phyloP scores from a whole-genome alignment of 2,329 filamentous ascomycete species.

The Aspergillus transmontanensis region DNA sequence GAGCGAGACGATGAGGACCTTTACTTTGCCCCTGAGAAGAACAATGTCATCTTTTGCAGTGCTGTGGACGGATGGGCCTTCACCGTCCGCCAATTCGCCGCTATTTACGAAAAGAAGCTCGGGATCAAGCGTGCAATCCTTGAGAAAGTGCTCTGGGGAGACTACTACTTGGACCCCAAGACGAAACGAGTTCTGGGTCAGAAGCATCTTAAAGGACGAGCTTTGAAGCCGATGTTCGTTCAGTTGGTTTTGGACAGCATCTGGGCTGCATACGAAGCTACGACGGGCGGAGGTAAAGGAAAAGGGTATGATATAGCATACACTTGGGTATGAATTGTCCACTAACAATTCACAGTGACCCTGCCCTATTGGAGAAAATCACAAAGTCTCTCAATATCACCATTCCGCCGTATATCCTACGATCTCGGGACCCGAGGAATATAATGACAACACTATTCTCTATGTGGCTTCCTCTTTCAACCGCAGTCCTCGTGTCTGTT shows the following conservation, averaged over 20 bases:
- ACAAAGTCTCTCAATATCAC: constrained; percentile 85
- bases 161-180: constrained; percentile 94
- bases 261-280: constrained; percentile 94
- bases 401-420: constrained; percentile 79
- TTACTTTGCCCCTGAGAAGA: constrained; percentile 97
- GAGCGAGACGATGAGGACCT: constrained; percentile 95
- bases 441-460: constrained; percentile 85
- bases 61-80: constrained; percentile 99
- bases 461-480: constrained; percentile 89
- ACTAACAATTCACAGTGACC: constrained; percentile 61
- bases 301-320: constrained; percentile 66
- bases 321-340: constrained; percentile 14
- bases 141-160: constrained; percentile 95
- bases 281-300: constrained; percentile 76
- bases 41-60: constrained; percentile 98
- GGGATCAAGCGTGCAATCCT: constrained; percentile 86
- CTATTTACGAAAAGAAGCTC: constrained; percentile 92
- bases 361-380: constrained; percentile 84
- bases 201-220: constrained; percentile 90
- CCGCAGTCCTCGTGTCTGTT: constrained; percentile 88
- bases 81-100: constrained; percentile 90
- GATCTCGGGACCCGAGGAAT: constrained; percentile 79
- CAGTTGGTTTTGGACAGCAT: constrained; percentile 93
- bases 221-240: constrained; percentile 95
- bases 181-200: constrained; percentile 88